Evolutionary conservation across 176 grass and related monocot species (phyloP), one percentile per base, ranked within the genome.

Genomic region (Oryza australiensis): DNA sequence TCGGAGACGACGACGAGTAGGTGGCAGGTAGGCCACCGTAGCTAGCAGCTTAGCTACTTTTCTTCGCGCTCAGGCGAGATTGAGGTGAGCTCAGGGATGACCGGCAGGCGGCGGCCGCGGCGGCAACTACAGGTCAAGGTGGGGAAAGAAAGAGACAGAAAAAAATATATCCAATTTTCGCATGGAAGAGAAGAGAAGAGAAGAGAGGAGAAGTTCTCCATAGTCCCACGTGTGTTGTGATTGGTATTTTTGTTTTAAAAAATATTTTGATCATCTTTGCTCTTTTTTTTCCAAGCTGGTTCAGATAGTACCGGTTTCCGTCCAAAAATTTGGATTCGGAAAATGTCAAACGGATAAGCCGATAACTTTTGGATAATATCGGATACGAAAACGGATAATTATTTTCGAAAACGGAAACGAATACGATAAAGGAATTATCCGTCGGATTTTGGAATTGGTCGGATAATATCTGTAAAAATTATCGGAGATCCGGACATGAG

Each of bases 71-170:
- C 6, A 85, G 82, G 87, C 40, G 76, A 75, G 23, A 63, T 20
- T 22, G 1, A 55, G 20, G 12, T 43, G 57, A 75, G 57, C 73
- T 27, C 1, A 22, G 40, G 49, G 71, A 43, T 37, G 35, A 37
- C 51, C 51, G 51, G 34, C 48, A 62, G 35, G 32, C 32, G 32
- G 32, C 32, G 32, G 32, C 73, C 45, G n/a, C 73, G 15, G 66
- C 20, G 70, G 62, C 68, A 74, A 37, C 81, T 33, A 60, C 27
- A 48, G 18, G 86, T 87, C 86, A 74, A 84, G 34, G 38, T 3
- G 49, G n/a, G 11, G 28, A 29, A 12, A n/a, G 48, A 22, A 59
- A 59, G 1, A 8, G 22, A 23, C 35, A 23, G 1, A 20, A 53
- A 53, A 53, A 53, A 5, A 53, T 48, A 74, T 22, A 30, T n/a